phyloP scores from a whole-genome alignment of 306 rosid genomes.

The Acacia crassicarpa region DNA sequence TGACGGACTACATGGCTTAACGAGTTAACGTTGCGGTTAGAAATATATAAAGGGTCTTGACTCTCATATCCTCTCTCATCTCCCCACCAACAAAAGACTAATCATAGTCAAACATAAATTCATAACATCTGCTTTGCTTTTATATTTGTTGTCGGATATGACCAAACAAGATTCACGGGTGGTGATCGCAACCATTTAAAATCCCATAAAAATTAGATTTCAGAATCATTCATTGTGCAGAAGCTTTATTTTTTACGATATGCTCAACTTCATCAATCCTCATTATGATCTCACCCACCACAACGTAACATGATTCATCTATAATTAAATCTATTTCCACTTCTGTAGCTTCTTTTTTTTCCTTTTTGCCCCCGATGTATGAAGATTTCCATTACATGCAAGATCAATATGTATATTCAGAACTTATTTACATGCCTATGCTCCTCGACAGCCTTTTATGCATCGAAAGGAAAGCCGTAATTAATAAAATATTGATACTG shows the following conservation, averaged over 20 bases:
- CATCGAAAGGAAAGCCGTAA: not conserved
- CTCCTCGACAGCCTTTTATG: not conserved
- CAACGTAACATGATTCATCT: not conserved
- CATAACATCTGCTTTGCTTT: not conserved
- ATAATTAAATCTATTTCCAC: not conserved
- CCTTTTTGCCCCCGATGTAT: not conserved
- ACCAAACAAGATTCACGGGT: slow-evolving; percentile 18
- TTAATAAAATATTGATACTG: not conserved
- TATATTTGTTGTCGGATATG: not conserved
- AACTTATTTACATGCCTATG: not conserved
- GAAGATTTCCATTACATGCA: not conserved
- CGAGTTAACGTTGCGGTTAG: no score
- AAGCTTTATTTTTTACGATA: not conserved
- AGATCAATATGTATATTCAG: not conserved
- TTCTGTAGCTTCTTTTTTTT: not conserved
- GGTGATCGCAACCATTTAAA: not conserved
- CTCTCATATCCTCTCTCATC: not conserved
- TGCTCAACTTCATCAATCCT: not conserved
- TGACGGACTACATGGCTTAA: not conserved
- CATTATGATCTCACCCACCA: not conserved
- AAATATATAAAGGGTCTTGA: not conserved
- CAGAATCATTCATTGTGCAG: not conserved
- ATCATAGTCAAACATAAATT: not conserved
- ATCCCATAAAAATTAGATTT: not conserved
- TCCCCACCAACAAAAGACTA: not conserved